Percentiles rank a stretch among this genome's conserved stretches.
These are phyloP conservation scores for Phallus indusiatus DNA, from an alignment of 768 basidiomycete species.

Conservation along the genomic window DNA sequence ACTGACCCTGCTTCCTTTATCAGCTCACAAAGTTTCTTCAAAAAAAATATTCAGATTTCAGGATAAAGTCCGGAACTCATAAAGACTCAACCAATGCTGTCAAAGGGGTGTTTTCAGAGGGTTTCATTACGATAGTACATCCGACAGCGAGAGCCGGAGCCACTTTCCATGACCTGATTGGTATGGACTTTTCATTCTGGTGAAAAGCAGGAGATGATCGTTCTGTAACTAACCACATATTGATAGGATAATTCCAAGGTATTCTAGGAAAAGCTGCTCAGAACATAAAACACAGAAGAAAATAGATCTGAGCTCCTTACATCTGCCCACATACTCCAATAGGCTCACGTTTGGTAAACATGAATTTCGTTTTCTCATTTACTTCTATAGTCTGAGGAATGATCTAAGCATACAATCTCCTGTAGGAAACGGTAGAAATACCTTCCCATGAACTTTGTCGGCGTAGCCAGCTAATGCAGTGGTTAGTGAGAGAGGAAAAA, in stretches of 20 bases:
- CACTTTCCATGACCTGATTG: constrained; percentile 75
- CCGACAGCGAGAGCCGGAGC: constrained; percentile 87
- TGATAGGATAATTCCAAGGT: constrained; percentile 91
- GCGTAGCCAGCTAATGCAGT: constrained; percentile 69
- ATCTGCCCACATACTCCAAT: constrained; percentile 95
- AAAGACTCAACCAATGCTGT: constrained; percentile 56
- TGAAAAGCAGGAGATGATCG: too few species aligned
- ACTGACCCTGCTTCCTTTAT: constrained; percentile 74
- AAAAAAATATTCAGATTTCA: constrained; percentile 3
- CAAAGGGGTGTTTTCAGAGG: constrained; percentile 78
- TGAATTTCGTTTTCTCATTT: constrained; percentile 70
- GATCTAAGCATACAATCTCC: not conserved
- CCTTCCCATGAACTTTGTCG: constrained; percentile 88
- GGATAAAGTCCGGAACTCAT: not conserved
- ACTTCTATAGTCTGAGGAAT: constrained; percentile 59
- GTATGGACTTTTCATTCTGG: not conserved
- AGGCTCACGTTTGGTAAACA: constrained; percentile 82
- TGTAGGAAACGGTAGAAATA: constrained; percentile 16
- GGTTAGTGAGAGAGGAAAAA: not conserved
- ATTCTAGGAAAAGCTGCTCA: constrained; percentile 37
- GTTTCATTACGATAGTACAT: constrained; percentile 93
- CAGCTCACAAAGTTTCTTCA: constrained; percentile 73
- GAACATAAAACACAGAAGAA: constrained; percentile 2
- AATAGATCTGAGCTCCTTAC: constrained; percentile 30
- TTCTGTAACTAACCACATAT: constrained; percentile 51